Evolutionary conservation across 352 stramenopile genomes (phyloP).

Genomic region (Phytophthora foliorum): DNA sequence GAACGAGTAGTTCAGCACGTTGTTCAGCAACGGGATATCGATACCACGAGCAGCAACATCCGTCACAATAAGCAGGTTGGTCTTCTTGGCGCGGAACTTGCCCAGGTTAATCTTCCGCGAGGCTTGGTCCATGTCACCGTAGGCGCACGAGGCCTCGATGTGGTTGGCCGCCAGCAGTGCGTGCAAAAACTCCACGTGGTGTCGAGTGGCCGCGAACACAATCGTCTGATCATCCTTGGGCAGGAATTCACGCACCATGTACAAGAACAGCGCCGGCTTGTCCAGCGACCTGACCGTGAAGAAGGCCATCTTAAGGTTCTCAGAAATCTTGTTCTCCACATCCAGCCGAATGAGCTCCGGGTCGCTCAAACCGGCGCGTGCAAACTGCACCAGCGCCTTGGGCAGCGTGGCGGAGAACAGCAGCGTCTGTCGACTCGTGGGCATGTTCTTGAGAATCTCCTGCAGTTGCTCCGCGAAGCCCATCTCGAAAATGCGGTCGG

Average conservation of each 20-base stretch:
- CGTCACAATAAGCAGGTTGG: constrained; percentile 94
- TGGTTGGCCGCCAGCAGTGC: constrained; percentile 89
- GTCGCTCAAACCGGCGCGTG: constrained; percentile 97
- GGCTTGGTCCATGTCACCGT: constrained; percentile 96
- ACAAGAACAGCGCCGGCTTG: constrained; percentile 97
- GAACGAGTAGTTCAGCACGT: constrained; percentile 97
- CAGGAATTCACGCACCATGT: constrained; percentile 97
- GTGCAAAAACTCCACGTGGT: constrained; percentile 99
- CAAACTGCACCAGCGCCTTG: constrained; percentile 98
- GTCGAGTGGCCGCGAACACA: constrained; percentile 98
- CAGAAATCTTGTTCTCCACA: constrained; percentile 98
- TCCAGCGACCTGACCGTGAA: constrained; percentile 96
- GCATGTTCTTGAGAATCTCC: constrained; percentile 94
- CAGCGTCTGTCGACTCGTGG: constrained; percentile 88
- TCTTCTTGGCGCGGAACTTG: constrained; percentile 93
- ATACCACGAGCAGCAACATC: constrained; percentile 96
- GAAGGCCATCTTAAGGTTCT: constrained; percentile 98
- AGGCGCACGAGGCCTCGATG: constrained; percentile 91
- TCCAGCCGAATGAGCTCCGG: constrained; percentile 98
- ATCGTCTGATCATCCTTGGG: constrained; percentile 95
- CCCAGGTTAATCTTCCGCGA: constrained; percentile 92
- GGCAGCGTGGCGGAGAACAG: constrained; percentile 98
- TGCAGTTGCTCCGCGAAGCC: constrained; percentile 98
- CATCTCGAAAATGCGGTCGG: constrained; percentile 99
- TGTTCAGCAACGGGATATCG: constrained; percentile 97